Conservation (phyloP, 2,329 filamentous ascomycete genomes). For the Oidium heveae region DNA sequence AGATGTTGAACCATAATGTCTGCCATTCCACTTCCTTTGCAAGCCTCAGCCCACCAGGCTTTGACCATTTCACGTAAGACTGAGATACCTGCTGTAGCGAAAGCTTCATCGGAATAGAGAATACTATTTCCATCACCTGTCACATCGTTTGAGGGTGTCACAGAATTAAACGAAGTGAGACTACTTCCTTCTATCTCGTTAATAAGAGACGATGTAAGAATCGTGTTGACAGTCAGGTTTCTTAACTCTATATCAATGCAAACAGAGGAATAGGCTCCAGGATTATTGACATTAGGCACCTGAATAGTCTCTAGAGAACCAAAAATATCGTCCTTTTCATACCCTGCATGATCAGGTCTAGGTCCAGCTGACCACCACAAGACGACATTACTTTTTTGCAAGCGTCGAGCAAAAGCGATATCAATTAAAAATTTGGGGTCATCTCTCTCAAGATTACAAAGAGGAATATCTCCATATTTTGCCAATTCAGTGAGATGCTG, state of each 20-base stretch:
- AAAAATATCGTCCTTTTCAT: slow-evolving; percentile 75
- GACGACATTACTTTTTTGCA: slow-evolving; percentile 80
- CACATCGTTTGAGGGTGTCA: slow-evolving; percentile 32
- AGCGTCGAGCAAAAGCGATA: slow-evolving; percentile 68
- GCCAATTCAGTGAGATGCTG: slow-evolving; percentile 68
- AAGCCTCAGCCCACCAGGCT: slow-evolving; percentile 91
- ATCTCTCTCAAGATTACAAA: slow-evolving; percentile 87
- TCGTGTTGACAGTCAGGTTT: slow-evolving; percentile 92
- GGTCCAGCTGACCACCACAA: slow-evolving; percentile 88
- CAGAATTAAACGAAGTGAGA: slow-evolving; percentile 62
- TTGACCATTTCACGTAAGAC: slow-evolving; percentile 97
- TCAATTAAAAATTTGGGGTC: slow-evolving; percentile 92
- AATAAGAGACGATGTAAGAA: slow-evolving; percentile 84
- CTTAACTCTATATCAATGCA: slow-evolving; percentile 88
- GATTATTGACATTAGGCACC: slow-evolving; percentile 83
- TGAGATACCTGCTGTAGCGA: slow-evolving; percentile 71
- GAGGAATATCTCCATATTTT: slow-evolving; percentile 74
- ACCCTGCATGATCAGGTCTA: slow-evolving; percentile 80
- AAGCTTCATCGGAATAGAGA: slow-evolving; percentile 68
- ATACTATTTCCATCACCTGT: slow-evolving; percentile 37
- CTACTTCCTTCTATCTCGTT: slow-evolving; percentile 87
- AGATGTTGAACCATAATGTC: slow-evolving; percentile 95
- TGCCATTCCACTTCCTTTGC: slow-evolving; percentile 74
- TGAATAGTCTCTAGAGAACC: slow-evolving; percentile 64
- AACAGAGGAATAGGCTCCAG: slow-evolving; percentile 82